Conservation (phyloP, 768 basidiomycete genomes). For the Psilocybe azurescens region DNA sequence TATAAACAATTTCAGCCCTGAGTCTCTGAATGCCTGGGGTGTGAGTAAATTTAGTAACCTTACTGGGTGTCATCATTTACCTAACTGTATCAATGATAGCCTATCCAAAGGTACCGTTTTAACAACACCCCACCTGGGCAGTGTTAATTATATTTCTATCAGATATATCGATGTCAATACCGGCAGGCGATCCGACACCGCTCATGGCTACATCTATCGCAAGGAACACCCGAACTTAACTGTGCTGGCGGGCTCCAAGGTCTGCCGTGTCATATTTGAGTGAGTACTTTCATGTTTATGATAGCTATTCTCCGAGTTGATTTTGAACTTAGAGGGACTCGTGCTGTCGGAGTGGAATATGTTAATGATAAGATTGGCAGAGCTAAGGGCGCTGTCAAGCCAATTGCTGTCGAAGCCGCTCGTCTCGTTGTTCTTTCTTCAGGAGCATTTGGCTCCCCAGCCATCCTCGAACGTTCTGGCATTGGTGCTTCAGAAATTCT, state of each 20-base stretch:
- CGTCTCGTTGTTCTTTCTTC: conserved; percentile 53
- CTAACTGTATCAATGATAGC: conserved; percentile 5
- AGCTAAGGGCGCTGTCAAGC: conserved; percentile 25
- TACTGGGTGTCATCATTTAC: background rate
- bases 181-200: conserved; percentile 61
- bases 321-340: conserved; percentile 34
- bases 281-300: conserved; percentile 23
- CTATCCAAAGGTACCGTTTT: conserved; percentile 15
- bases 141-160: background rate
- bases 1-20: conserved; percentile 47
- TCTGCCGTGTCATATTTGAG: conserved; percentile 54
- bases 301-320: background rate
- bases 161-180: conserved; percentile 56
- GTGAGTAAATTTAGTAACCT: conserved; percentile 13
- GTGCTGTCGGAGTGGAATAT: conserved; percentile 58
- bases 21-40: conserved; percentile 31
- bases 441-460: conserved; percentile 58
- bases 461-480: conserved; percentile 58
- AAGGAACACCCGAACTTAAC: conserved; percentile 44
- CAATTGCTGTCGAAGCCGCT: conserved; percentile 38
- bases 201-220: conserved; percentile 57
- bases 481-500: conserved; percentile 62
- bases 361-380: conserved; percentile 38
- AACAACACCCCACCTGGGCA: background rate
- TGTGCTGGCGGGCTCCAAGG: conserved; percentile 41